Evolutionary conservation across 768 basidiomycete species (phyloP).

Genomic region (Naganishia friedmannii): DNA sequence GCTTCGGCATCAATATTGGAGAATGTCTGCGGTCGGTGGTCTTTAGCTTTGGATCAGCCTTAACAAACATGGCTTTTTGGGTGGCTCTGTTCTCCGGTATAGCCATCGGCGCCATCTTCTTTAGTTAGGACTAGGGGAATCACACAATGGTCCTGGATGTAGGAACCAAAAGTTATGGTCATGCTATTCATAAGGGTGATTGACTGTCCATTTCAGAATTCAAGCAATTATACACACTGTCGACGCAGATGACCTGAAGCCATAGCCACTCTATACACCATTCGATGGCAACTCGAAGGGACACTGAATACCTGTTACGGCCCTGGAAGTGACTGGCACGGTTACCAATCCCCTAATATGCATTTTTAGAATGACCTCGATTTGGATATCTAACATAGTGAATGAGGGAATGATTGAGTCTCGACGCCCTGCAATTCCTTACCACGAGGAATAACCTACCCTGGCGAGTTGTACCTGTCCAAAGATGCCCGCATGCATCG

Average conservation of each 20-base stretch:
- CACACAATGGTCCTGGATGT: not conserved
- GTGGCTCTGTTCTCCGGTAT: slow-evolving; percentile 6
- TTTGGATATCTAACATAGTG: slow-evolving; percentile 55
- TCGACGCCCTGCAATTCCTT: not conserved
- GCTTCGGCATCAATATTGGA: not conserved
- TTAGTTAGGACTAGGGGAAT: not conserved
- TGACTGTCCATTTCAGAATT: slow-evolving; percentile 2
- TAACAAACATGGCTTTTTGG: slow-evolving; percentile 8
- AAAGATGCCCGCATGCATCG: slow-evolving; percentile 47
- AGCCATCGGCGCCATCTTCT: not conserved
- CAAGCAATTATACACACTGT: not conserved
- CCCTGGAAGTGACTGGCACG: slow-evolving; percentile 58
- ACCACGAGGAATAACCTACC: slow-evolving; percentile 31
- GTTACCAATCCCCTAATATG: slow-evolving; percentile 67
- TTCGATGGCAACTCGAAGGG: slow-evolving; percentile 58
- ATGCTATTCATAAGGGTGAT: not conserved
- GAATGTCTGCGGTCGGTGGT: not conserved
- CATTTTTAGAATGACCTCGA: slow-evolving; percentile 68
- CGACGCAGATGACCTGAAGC: not conserved
- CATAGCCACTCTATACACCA: slow-evolving; percentile 30
- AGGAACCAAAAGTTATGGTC: not conserved
- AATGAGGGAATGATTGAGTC: not conserved
- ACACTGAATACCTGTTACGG: slow-evolving; percentile 65
- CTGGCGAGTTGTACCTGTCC: slow-evolving; percentile 44
- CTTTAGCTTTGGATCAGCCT: not conserved